A percentile compares a stretch with the other conserved stretches of the same genome.
These are phyloP conservation scores for Paraphoma chrysanthemicola DNA, from an alignment of 2,329 filamentous ascomycete genomes.

Conservation along the genomic window DNA sequence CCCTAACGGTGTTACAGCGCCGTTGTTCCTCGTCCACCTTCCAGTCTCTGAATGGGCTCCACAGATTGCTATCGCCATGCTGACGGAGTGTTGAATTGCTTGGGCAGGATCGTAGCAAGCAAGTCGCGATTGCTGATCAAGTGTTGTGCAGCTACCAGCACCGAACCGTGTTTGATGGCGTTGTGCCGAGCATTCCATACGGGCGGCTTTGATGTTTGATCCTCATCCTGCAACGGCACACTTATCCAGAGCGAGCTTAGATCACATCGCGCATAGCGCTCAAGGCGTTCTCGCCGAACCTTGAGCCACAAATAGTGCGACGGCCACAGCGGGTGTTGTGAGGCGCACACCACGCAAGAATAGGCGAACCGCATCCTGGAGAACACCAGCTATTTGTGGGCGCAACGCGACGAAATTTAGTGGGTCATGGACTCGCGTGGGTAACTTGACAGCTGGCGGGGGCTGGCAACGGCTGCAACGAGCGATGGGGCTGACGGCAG, in stretches of 20 bases:
- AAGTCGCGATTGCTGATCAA: too few relatives aligned
- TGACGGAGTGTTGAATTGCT: too few relatives aligned
- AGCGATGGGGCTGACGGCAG: slow-evolving; percentile 13
- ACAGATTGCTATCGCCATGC: too few relatives aligned
- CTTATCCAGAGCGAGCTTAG: not conserved
- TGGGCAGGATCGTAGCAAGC: too few relatives aligned
- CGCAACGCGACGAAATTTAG: not conserved
- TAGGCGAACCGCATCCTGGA: not conserved
- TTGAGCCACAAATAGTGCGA: not conserved
- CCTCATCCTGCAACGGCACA: not conserved
- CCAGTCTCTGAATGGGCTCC: too few relatives aligned
- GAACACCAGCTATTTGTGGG: slow-evolving; percentile 2
- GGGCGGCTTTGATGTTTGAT: not conserved
- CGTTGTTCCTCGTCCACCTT: too few relatives aligned
- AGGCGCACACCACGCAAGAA: not conserved
- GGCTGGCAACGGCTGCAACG: not conserved
- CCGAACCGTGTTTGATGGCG: too few relatives aligned
- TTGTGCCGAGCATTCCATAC: not conserved
- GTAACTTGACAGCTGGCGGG: not conserved
- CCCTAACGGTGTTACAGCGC: too few relatives aligned
- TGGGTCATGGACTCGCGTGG: not conserved
- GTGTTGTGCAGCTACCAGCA: too few relatives aligned
- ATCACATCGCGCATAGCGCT: not conserved
- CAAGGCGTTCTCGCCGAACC: not conserved
- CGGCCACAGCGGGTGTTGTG: not conserved